phyloP scores from a whole-genome alignment of 228 moss, liverwort and hornwort genomes.

The Sphagnum fallax region DNA sequence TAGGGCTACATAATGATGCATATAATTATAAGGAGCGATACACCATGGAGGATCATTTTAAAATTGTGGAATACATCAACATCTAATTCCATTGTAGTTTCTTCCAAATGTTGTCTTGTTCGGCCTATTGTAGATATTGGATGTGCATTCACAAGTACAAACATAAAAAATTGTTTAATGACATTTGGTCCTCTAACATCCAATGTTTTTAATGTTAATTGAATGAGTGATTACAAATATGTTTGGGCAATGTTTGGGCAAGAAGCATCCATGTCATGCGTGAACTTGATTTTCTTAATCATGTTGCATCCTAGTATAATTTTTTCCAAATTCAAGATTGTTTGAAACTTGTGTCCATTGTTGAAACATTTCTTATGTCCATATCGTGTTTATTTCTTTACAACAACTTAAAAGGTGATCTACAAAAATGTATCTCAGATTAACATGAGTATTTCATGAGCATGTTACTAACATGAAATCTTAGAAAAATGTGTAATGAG shows the following conservation, averaged over 20 bases:
- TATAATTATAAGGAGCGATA: constrained; percentile 71
- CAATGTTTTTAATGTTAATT: too few species aligned
- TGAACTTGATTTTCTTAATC: constrained; percentile 90
- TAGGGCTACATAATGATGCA: constrained; percentile 73
- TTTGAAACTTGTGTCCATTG: neutral
- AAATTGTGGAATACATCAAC: constrained; percentile 71
- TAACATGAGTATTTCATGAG: too few species aligned
- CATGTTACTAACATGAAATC: too few species aligned
- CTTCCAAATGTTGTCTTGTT: neutral
- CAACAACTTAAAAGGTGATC: too few species aligned
- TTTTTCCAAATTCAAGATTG: neutral
- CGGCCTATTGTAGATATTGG: neutral
- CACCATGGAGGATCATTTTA: constrained; percentile 72
- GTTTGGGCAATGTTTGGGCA: constrained; percentile 73
- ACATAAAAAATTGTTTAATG: too few species aligned
- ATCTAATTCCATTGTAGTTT: neutral
- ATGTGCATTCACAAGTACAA: too few species aligned
- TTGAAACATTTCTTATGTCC: neutral
- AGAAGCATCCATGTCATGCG: constrained; percentile 88
- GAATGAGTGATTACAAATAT: constrained; percentile 42
- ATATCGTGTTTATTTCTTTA: neutral
- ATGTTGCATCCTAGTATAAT: constrained; percentile 81
- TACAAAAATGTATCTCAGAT: too few species aligned
- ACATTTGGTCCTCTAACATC: too few species aligned
- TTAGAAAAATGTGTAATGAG: too few species aligned